Percentiles rank a stretch among this genome's conserved stretches.
Conservation (phyloP, 139 green algal genomes). For the Volvox reticuliferus region DNA sequence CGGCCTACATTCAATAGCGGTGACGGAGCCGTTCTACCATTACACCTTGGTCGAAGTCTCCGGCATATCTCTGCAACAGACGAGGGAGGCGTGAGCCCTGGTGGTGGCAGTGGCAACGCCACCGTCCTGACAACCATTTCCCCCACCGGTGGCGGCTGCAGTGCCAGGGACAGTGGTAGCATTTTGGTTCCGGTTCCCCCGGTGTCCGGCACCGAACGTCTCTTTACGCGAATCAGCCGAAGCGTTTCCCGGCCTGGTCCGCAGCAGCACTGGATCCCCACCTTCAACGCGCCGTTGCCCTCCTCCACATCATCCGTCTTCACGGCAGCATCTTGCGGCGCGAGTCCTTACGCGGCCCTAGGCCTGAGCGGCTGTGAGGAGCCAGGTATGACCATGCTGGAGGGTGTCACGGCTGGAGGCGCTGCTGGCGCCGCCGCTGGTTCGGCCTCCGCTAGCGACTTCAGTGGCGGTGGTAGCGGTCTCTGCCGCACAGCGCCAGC, state of each 20-base stretch:
- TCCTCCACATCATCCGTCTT: not conserved
- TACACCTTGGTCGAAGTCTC: not conserved
- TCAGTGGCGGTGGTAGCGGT: not conserved
- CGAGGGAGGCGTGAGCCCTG: not conserved
- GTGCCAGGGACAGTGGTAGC: not conserved
- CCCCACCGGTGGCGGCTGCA: not conserved
- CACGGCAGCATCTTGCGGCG: not conserved
- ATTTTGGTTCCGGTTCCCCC: not conserved
- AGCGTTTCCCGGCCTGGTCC: not conserved
- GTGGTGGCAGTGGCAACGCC: not conserved
- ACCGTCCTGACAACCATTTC: too few relatives aligned
- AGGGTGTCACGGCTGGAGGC: not conserved
- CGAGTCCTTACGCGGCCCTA: not conserved
- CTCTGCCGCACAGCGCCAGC: not conserved
- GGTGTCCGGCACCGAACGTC: not conserved
- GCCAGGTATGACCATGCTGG: not conserved
- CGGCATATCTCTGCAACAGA: not conserved
- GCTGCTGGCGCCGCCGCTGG: not conserved
- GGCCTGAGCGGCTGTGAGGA: not conserved
- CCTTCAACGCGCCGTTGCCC: not conserved
- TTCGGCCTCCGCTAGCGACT: not conserved
- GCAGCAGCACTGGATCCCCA: not conserved
- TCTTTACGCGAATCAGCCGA: conserved; percentile 5
- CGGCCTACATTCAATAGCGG: not conserved
- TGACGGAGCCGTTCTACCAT: not conserved